phyloP scores from a whole-genome alignment of 2,329 filamentous ascomycete genomes.

The Phoma sp. region DNA sequence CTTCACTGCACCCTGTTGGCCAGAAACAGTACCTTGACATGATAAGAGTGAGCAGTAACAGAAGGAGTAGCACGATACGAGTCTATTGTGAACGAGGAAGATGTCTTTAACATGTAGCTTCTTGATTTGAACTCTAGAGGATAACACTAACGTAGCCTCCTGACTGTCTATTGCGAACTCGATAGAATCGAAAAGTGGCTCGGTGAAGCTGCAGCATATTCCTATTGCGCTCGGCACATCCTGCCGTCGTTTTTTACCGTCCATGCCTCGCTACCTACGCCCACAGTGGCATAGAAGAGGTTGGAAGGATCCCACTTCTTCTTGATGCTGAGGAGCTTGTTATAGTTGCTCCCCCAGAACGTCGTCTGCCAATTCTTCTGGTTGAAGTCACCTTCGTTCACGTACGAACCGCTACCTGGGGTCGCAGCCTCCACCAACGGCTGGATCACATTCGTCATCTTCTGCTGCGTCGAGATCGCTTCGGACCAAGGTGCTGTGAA shows the following conservation, averaged over 20 bases:
- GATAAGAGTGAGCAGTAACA: no score
- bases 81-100: no score
- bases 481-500: conserved; percentile 29
- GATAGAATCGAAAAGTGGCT: no score
- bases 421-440: conserved; percentile 28
- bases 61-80: no score
- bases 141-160: no score
- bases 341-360: conserved; percentile 36
- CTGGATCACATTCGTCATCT: conserved; percentile 25
- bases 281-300: conserved; percentile 38
- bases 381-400: conserved; percentile 34
- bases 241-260: conserved; percentile 23
- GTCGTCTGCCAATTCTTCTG: conserved; percentile 28
- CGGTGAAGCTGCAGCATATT: not conserved
- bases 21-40: no score
- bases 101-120: no score
- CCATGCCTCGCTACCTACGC: conserved; percentile 39
- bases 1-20: no score
- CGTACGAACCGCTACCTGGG: conserved; percentile 28
- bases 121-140: no score
- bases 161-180: no score
- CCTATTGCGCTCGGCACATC: conserved; percentile 16
- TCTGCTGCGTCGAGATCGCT: conserved; percentile 19
- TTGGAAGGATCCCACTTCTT: conserved; percentile 37
- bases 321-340: conserved; percentile 32